Percentiles rank a stretch among this genome's conserved stretches.
Evolutionary conservation across 768 basidiomycete genomes (phyloP).

Genomic region (Boletus rufocinnamomeus): DNA sequence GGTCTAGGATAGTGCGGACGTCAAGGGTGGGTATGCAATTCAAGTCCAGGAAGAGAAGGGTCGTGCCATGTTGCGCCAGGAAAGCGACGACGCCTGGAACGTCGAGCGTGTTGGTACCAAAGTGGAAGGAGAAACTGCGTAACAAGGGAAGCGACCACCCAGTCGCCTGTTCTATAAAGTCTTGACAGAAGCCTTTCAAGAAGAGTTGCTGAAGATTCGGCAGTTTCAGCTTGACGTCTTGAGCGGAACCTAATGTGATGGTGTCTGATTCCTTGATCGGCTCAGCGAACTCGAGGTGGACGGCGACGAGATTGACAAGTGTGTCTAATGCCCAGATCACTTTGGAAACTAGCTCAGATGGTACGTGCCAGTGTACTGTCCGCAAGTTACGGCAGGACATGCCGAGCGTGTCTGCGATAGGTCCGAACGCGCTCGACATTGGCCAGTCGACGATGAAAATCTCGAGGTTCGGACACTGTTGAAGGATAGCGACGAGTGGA

Average conservation of each 20-base stretch:
- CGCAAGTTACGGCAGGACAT: slow-evolving; percentile 53
- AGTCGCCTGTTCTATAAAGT: slow-evolving; percentile 68
- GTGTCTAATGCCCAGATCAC: slow-evolving; percentile 73
- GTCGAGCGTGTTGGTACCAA: slow-evolving; percentile 39
- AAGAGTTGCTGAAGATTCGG: slow-evolving; percentile 63
- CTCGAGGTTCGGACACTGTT: slow-evolving; percentile 70
- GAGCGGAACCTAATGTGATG: slow-evolving; percentile 61
- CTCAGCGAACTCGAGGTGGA: slow-evolving; percentile 52
- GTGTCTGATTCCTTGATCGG: slow-evolving; percentile 41
- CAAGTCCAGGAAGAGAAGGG: slow-evolving; percentile 66
- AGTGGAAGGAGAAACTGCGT: slow-evolving; percentile 56
- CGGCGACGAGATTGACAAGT: slow-evolving; percentile 56
- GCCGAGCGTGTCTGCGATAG: slow-evolving; percentile 64
- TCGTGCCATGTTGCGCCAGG: slow-evolving; percentile 56
- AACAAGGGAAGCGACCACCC: slow-evolving; percentile 70
- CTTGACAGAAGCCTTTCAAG: slow-evolving; percentile 57
- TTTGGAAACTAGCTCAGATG: slow-evolving; percentile 55
- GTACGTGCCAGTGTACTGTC: slow-evolving; percentile 62
- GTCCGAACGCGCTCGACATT: slow-evolving; percentile 57
- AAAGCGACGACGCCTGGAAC: slow-evolving; percentile 62
- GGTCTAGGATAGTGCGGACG: slow-evolving; percentile 57
- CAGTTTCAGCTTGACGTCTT: slow-evolving; percentile 53
- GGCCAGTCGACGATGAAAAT: slow-evolving; percentile 72
- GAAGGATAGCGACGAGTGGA: slow-evolving; percentile 58
- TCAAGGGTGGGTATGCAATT: slow-evolving; percentile 59